Base-by-base conservation (phyloP, 306 rosid genomes). In the Castanea sativa region DNA sequence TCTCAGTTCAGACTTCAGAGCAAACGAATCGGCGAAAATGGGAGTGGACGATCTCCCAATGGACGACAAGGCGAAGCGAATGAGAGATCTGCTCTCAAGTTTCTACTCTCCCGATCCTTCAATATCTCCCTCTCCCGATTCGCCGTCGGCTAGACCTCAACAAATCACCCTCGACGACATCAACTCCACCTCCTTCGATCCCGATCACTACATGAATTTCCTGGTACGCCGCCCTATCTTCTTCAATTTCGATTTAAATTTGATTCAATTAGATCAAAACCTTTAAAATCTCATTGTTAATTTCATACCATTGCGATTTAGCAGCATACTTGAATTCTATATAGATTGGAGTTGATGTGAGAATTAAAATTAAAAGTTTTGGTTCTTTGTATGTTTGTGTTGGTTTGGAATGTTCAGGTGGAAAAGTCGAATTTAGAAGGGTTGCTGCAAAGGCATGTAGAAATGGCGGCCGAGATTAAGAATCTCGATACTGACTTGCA, bases 391-490 rank as follows among this genome's bases (percentile, higher is more conserved):
- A 38, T 55, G 43, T 60, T 61, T 41, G 11, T 33, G 60, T 61
- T 60, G 6, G 45, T 79, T 15, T 78, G 68, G 33, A 78, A 71
- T 71, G 14, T 80, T 69, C 75, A 92, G 99, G 92, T 84, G 0
- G 75, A 85, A 57, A 89, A 86, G 83, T 84, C 95, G 43, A 95
- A 85, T 84, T 84, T 95, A 88, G 99, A 91, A 88, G 93, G 94
- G 23, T 86, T 95, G 45, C 91, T 95, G 56, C 94, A 91, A 73
- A 86, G 85, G 56, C 98, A 95, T 71, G 94, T 92, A 56, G 91
- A 89, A 75, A 84, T 93, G 92, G 97, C 99, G 2, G 98, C 99
- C 20, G 99, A 95, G 82, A 93, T 92, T n/a, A 95, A 95, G 96
- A 95, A 95, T 89, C 97, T 95, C 3, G 99, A 95, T 78, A 95